Evolutionary conservation across 75 land plant species (phyloP), one percentile per base, ranked within the genome.

Genomic region (Adiantum capillusveneris): DNA sequence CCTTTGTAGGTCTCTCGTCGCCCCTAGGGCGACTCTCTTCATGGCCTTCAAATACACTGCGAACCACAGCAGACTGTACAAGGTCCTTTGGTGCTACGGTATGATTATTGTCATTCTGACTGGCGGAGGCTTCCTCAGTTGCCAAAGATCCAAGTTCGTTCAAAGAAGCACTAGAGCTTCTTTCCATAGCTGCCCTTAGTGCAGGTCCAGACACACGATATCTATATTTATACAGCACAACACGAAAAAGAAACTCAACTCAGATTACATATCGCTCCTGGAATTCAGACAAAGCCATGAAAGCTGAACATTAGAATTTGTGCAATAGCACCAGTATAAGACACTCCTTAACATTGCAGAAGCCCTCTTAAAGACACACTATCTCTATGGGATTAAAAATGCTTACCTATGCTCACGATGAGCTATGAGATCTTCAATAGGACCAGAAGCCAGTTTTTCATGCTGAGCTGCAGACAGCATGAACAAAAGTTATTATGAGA

Each of bases 181-280:
- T 77, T 44, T 95, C 96, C 67, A 95, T 81, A 0, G 99, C 99
- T 54, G 96, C 86, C 62, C 81, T 82, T 59, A 95, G 74, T 61
- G 91, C 73, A 51, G 96, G 66, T 36, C 96, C 99, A 51, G 97
- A 90, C 16, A 95, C 92, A 58, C 99, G 92, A 62, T 90, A 95
- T 79, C 99, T 95, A 5, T 9, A 34, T 5, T 34, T 9, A 34
- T 34, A 5, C 37, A 34, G 9, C 3, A 34, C 9, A 5, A 34
- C 37, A 34, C n/a, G n/a, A n/a, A 34, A 34, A 5, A 9, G 9
- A 34, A 34, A 34, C 37, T 34, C 37, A 34, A n/a, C n/a, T n/a
- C n/a, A n/a, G n/a, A n/a, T n/a, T n/a, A n/a, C n/a, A n/a, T n/a
- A n/a, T n/a, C n/a, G n/a, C n/a, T n/a, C n/a, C n/a, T n/a, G n/a